Conservation (phyloP, 495 filamentous ascomycete genomes). For the Gamarada debralockiae region DNA sequence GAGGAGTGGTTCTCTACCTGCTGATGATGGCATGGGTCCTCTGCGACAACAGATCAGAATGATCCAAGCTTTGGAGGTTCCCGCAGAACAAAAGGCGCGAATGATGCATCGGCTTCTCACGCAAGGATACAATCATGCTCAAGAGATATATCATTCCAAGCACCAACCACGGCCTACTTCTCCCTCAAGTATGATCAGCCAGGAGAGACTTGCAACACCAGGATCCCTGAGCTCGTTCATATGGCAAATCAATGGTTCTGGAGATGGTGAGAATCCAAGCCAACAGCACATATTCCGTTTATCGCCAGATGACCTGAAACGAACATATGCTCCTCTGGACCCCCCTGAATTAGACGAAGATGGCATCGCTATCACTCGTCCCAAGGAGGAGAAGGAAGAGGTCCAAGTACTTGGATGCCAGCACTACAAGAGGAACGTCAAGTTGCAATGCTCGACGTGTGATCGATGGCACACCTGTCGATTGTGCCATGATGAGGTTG, state of each 20-base stretch:
- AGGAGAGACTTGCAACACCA: slow-evolving; percentile 34
- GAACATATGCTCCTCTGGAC: slow-evolving; percentile 55
- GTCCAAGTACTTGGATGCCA: slow-evolving; percentile 68
- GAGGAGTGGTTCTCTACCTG: slow-evolving; percentile 54
- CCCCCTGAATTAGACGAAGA: slow-evolving; percentile 29
- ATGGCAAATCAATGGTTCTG: slow-evolving; percentile 29
- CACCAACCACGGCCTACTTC: slow-evolving; percentile 27
- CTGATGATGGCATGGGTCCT: slow-evolving; percentile 85
- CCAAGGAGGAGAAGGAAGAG: slow-evolving; percentile 31
- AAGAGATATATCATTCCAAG: slow-evolving; percentile 36
- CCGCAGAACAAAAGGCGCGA: slow-evolving; percentile 73
- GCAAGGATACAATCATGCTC: slow-evolving; percentile 60
- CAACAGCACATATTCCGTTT: slow-evolving; percentile 60
- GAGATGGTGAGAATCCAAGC: slow-evolving; percentile 32
- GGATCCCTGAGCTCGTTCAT: slow-evolving; percentile 29
- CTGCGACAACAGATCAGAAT: slow-evolving; percentile 72
- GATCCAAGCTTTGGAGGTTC: slow-evolving; percentile 62
- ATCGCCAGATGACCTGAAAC: slow-evolving; percentile 63
- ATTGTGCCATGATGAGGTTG: slow-evolving; percentile 85
- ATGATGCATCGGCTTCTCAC: slow-evolving; percentile 81
- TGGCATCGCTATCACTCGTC: slow-evolving; percentile 29
- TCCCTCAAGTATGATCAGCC: slow-evolving; percentile 32
- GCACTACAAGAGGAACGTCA: slow-evolving; percentile 95
- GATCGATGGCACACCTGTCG: slow-evolving; percentile 92
- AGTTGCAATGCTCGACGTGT: slow-evolving; percentile 87